Evolutionary conservation across 2,329 filamentous ascomycete species (phyloP).

Genomic region (Colletotrichum navitas): DNA sequence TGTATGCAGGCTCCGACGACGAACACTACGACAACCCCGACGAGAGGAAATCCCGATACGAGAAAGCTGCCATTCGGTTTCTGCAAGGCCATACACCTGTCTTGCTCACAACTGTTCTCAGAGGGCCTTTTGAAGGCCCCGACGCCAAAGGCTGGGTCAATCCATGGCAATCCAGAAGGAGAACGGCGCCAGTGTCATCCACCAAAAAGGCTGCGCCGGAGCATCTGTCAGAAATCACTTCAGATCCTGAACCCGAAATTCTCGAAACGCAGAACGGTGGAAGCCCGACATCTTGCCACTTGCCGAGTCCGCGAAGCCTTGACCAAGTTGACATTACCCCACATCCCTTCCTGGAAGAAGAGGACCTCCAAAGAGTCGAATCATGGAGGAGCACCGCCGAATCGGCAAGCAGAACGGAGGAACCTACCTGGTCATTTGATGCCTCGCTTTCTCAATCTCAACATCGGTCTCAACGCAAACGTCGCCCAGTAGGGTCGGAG

Average conservation of each 20-base stretch:
- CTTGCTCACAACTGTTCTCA: slow-evolving; percentile 71
- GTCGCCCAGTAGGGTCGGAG: slow-evolving; percentile 46
- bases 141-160: slow-evolving; percentile 61
- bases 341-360: slow-evolving; percentile 49
- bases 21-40: slow-evolving; percentile 63
- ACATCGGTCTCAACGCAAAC: slow-evolving; percentile 30
- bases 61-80: slow-evolving; percentile 69
- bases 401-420: slow-evolving; percentile 24
- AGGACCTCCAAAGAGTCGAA: slow-evolving; percentile 50
- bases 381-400: slow-evolving; percentile 48
- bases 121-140: slow-evolving; percentile 68
- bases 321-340: slow-evolving; percentile 49
- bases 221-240: slow-evolving; percentile 7
- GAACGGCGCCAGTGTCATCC: slow-evolving; percentile 28
- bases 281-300: slow-evolving; percentile 50
- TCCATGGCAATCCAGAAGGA: slow-evolving; percentile 59
- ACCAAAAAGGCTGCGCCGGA: slow-evolving; percentile 16
- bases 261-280: slow-evolving; percentile 12
- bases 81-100: slow-evolving; percentile 67
- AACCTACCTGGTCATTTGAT: slow-evolving; percentile 44
- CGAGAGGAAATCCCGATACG: slow-evolving; percentile 66
- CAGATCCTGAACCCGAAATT: background rate
- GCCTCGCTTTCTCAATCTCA: slow-evolving; percentile 45
- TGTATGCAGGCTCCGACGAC: slow-evolving; percentile 70
- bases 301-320: slow-evolving; percentile 58